phyloP scores from a whole-genome alignment of 495 filamentous ascomycete species.

The Aspergillus heteromorphus region DNA sequence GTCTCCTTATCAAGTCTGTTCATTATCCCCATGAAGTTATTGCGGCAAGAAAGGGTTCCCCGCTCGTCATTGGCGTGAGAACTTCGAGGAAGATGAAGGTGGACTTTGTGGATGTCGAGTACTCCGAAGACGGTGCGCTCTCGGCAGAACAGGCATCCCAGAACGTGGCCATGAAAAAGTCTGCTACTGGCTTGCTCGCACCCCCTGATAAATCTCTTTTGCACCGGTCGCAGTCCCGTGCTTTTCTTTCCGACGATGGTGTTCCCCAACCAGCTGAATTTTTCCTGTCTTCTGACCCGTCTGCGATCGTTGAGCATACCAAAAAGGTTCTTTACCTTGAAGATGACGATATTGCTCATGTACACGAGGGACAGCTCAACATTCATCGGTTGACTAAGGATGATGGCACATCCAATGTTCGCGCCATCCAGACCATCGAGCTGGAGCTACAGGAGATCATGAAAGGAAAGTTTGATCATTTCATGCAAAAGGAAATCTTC shows the following conservation, averaged over 20 bases:
- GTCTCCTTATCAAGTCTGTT: constrained; percentile 92
- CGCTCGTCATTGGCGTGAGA: constrained; percentile 89
- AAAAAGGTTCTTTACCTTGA: constrained; percentile 99
- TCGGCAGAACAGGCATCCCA: constrained; percentile 93
- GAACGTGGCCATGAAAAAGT: constrained; percentile 93
- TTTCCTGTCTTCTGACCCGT: constrained; percentile 96
- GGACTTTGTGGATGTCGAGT: constrained; percentile 98
- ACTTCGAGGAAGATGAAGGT: constrained; percentile 99
- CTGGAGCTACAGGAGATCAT: constrained; percentile 99
- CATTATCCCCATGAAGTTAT: constrained; percentile 98
- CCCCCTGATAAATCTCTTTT: constrained; percentile 94
- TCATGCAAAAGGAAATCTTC: constrained; percentile 99
- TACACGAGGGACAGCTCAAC: constrained; percentile 97
- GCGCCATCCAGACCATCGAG: constrained; percentile 95
- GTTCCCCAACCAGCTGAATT: constrained; percentile 97
- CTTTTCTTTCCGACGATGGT: constrained; percentile 97
- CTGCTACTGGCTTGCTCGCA: constrained; percentile 72
- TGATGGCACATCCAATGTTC: constrained; percentile 93
- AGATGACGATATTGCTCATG: constrained; percentile 98
- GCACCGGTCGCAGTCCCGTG: constrained; percentile 94
- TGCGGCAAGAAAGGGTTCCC: constrained; percentile 95
- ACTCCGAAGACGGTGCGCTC: constrained; percentile 77
- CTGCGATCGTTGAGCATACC: constrained; percentile 97
- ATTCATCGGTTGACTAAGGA: constrained; percentile 96
- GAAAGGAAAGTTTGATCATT: constrained; percentile 99